Percentiles rank a stretch among this genome's conserved stretches.
Evolutionary conservation across 495 filamentous ascomycete genomes (phyloP).

Genomic region (Rostrohypoxylon terebratum): DNA sequence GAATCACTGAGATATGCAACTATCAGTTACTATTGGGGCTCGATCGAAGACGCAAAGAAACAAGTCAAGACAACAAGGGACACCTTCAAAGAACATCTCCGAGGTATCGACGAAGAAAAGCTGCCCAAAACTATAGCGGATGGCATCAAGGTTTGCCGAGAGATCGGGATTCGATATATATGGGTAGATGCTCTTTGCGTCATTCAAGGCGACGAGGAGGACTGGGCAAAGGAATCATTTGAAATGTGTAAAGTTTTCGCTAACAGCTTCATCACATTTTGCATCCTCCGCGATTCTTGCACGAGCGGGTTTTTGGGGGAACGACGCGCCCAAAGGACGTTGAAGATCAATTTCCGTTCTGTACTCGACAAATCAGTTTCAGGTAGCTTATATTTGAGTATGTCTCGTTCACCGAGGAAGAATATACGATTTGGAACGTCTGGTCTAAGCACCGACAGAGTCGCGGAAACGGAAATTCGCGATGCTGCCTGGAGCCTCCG

Average conservation of each 20-base stretch:
- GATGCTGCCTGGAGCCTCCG: slow-evolving; percentile 8
- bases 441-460: neutral
- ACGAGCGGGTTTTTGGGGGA: slow-evolving; percentile 15
- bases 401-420: neutral
- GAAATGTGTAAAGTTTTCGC: slow-evolving; percentile 41
- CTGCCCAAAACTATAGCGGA: slow-evolving; percentile 12
- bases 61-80: neutral
- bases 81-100: neutral
- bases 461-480: neutral
- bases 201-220: slow-evolving; percentile 37
- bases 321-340: neutral
- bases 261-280: slow-evolving; percentile 24
- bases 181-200: slow-evolving; percentile 51
- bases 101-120: neutral
- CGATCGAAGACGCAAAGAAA: neutral
- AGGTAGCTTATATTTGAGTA: neutral
- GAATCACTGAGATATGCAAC: neutral
- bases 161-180: slow-evolving; percentile 38
- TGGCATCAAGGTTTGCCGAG: slow-evolving; percentile 5
- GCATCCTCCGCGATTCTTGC: slow-evolving; percentile 15
- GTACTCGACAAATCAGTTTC: neutral
- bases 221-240: slow-evolving; percentile 36
- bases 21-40: slow-evolving; percentile 11
- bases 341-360: neutral
- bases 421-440: neutral